Evolutionary conservation across 805 yeast species (phyloP).

Genomic region (Candida yuanshanica): DNA sequence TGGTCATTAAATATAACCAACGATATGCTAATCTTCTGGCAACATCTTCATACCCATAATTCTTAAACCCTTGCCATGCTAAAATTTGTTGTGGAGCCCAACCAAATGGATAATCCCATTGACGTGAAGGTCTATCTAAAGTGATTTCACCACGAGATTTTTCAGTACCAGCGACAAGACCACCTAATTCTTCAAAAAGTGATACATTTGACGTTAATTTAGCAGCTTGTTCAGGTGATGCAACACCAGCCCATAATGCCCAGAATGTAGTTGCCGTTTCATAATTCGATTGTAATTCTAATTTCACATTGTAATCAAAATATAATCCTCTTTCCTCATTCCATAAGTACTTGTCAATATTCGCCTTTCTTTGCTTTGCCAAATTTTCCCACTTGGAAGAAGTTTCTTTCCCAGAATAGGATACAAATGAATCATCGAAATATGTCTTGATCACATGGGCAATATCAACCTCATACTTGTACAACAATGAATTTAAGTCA

Average conservation of each 20-base stretch:
- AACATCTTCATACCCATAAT: constrained; percentile 62
- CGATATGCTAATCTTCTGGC: constrained; percentile 72
- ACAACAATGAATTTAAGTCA: constrained; percentile 78
- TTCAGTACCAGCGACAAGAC: constrained; percentile 79
- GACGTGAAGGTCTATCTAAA: constrained; percentile 75
- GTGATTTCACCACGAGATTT: constrained; percentile 67
- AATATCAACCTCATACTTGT: constrained; percentile 87
- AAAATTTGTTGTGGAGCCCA: constrained; percentile 98
- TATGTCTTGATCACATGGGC: constrained; percentile 51
- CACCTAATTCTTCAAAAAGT: constrained; percentile 82
- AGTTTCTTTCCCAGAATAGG: constrained; percentile 37
- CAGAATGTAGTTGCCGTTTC: constrained; percentile 89
- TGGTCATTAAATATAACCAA: constrained; percentile 87
- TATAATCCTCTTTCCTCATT: constrained; percentile 70
- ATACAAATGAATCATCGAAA: constrained; percentile 45
- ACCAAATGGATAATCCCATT: constrained; percentile 97
- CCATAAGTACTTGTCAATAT: constrained; percentile 74
- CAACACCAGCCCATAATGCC: constrained; percentile 82
- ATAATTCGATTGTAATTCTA: constrained; percentile 50
- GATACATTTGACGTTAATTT: constrained; percentile 53
- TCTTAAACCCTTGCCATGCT: constrained; percentile 81
- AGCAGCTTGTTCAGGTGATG: constrained; percentile 65
- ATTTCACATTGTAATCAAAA: constrained; percentile 74
- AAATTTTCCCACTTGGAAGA: constrained; percentile 56
- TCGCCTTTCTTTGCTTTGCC: constrained; percentile 48